A percentile compares a stretch with the other conserved stretches of the same genome.
Evolutionary conservation across 2,329 filamentous ascomycete genomes (phyloP).

Genomic region (Cercospora berteroae): DNA sequence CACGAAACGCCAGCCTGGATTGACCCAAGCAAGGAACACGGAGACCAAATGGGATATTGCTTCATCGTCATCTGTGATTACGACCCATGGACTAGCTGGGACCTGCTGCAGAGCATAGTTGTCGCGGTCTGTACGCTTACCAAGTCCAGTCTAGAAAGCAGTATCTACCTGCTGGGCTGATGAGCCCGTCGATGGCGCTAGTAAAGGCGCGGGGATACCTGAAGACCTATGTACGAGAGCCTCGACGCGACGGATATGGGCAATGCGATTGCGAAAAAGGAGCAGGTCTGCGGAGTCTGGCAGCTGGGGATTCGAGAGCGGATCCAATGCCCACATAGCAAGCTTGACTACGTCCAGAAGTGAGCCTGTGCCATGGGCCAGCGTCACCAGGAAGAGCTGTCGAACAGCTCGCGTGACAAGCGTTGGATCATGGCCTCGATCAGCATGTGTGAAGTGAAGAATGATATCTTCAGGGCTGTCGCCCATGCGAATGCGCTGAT

Average conservation of each 20-base stretch:
- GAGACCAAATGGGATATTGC: constrained; percentile 20
- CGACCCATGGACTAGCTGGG: constrained; percentile 13
- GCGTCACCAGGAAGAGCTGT: constrained; percentile 3
- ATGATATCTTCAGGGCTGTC: background rate
- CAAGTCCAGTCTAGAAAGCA: background rate
- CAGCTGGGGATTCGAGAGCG: background rate
- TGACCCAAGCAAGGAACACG: constrained; percentile 19
- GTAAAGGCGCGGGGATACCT: background rate
- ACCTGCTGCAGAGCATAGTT: background rate
- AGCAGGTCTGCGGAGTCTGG: background rate
- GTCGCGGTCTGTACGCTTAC: background rate
- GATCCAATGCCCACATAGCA: background rate
- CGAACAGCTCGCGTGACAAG: background rate
- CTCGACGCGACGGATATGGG: background rate
- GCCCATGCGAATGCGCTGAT: background rate
- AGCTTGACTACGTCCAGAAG: constrained; percentile 12
- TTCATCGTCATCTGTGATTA: constrained; percentile 5
- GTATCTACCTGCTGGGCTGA: background rate
- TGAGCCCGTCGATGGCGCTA: background rate
- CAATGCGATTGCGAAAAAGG: background rate
- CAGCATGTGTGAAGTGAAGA: background rate
- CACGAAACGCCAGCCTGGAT: constrained; percentile 21
- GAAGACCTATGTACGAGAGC: background rate
- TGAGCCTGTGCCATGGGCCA: constrained; percentile 18
- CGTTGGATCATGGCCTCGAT: background rate